Conservation (phyloP, 2,329 filamentous ascomycete species). For the Zasmidium angulare region DNA sequence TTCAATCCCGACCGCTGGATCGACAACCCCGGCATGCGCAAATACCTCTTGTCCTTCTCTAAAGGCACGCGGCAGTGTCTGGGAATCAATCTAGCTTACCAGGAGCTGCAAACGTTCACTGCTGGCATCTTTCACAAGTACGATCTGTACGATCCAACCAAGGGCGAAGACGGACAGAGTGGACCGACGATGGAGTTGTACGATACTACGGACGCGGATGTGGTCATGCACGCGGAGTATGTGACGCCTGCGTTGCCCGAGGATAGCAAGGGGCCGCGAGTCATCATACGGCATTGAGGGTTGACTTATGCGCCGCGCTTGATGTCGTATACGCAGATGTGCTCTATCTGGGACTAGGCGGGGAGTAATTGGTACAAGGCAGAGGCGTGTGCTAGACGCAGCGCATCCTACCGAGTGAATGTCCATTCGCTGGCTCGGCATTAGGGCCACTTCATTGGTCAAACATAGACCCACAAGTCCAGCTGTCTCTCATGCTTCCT, state of each 20-base stretch:
- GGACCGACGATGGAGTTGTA: conserved; percentile 14
- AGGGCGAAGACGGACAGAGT: neutral
- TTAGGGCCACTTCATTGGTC: too few relatives aligned
- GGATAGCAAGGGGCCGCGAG: conserved; percentile 6
- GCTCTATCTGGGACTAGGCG: too few relatives aligned
- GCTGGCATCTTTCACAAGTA: conserved; percentile 16
- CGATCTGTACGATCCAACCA: conserved; percentile 10
- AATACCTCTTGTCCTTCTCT: conserved; percentile 11
- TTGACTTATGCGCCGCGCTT: too few relatives aligned
- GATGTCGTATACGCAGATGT: too few relatives aligned
- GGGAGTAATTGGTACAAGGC: too few relatives aligned
- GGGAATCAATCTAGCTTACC: conserved; percentile 14
- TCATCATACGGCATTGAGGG: neutral
- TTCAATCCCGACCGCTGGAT: conserved; percentile 39
- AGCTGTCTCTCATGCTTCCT: too few relatives aligned
- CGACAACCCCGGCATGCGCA: conserved; percentile 1
- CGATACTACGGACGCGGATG: conserved; percentile 9
- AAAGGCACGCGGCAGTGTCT: conserved; percentile 11
- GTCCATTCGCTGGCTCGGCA: too few relatives aligned
- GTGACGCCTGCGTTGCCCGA: conserved; percentile 5
- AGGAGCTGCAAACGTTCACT: conserved; percentile 12
- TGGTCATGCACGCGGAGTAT: conserved; percentile 13
- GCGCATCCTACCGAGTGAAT: too few relatives aligned
- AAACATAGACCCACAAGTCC: too few relatives aligned
- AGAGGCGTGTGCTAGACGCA: too few relatives aligned